These are phyloP conservation scores for Filobasidium floriforme DNA, from an alignment of 768 basidiomycete species.

Conservation along the genomic window DNA sequence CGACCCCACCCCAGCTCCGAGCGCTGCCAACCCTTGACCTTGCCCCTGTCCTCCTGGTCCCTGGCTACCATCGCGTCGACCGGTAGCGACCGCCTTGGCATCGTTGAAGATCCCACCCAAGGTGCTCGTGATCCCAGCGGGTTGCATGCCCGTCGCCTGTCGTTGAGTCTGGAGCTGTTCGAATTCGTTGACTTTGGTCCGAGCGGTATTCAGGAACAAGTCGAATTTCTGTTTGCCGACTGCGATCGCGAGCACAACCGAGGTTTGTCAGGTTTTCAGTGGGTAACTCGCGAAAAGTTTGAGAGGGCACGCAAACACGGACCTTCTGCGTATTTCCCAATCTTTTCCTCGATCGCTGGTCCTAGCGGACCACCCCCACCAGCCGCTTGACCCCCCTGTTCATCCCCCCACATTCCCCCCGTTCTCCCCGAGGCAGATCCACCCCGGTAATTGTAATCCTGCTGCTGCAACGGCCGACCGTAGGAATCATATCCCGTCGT, in stretches of 20 bases:
- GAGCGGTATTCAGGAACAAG: constrained; percentile 35
- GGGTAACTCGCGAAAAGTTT: not conserved
- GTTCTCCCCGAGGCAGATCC: not conserved
- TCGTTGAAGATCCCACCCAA: constrained; percentile 22
- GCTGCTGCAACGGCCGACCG: constrained; percentile 4
- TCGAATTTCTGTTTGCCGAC: constrained; percentile 43
- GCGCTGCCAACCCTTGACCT: constrained; percentile 2
- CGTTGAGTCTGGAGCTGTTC: constrained; percentile 29
- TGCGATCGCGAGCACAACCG: constrained; percentile 4
- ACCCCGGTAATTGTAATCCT: not conserved
- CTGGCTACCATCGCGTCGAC: not conserved
- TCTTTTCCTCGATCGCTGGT: constrained; percentile 36
- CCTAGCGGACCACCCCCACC: not conserved
- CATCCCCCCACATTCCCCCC: not conserved
- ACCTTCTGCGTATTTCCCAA: constrained; percentile 41
- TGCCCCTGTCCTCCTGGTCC: not conserved
- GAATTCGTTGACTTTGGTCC: constrained; percentile 39
- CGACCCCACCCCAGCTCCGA: constrained; percentile 7
- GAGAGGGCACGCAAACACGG: constrained; percentile 11
- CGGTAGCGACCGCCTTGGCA: constrained; percentile 13
- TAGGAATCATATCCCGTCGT: constrained; percentile 26
- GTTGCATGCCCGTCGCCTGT: constrained; percentile 4
- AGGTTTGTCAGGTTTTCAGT: not conserved
- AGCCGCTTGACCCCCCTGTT: not conserved
- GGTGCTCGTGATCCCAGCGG: constrained; percentile 9